These are phyloP conservation scores for Wallacemonas rigidus DNA, from an alignment of 208 protist species.

Conservation along the genomic window DNA sequence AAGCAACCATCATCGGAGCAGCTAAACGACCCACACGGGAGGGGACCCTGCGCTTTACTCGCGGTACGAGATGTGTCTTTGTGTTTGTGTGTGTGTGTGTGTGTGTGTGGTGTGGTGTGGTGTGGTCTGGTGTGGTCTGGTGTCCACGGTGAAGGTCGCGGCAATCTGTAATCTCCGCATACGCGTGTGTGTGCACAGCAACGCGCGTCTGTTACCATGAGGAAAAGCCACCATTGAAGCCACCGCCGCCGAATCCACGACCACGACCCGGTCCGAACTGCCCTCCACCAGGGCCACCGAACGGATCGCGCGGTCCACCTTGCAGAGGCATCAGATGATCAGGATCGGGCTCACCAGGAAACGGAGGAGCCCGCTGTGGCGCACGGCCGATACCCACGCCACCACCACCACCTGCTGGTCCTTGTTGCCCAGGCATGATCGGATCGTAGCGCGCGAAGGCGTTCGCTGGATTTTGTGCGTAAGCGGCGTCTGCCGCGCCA, in stretches of 20 bases:
- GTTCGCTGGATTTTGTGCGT: slow-evolving; percentile 14
- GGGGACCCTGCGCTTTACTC: too few relatives aligned
- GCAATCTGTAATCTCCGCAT: too few relatives aligned
- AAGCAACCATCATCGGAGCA: too few relatives aligned
- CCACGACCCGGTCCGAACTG: slow-evolving; percentile 43
- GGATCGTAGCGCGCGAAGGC: slow-evolving; percentile 70
- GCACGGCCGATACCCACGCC: slow-evolving; percentile 10
- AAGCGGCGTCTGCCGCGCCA: neutral
- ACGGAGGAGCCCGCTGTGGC: slow-evolving; percentile 20
- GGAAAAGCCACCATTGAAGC: slow-evolving; percentile 19
- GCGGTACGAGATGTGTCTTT: too few relatives aligned
- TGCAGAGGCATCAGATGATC: slow-evolving; percentile 65
- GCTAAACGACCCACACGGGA: too few relatives aligned
- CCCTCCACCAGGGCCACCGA: slow-evolving; percentile 57
- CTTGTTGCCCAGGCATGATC: slow-evolving; percentile 71
- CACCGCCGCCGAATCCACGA: slow-evolving; percentile 22
- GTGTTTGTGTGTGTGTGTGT: neutral
- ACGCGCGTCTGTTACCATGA: slow-evolving; percentile 11
- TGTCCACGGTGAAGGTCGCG: too few relatives aligned
- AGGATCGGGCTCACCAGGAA: slow-evolving; percentile 81
- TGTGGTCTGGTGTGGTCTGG: too few relatives aligned
- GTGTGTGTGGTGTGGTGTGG: neutral
- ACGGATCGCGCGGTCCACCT: slow-evolving; percentile 29
- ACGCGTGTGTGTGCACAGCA: neutral
- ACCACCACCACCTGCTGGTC: neutral